Evolutionary conservation across 495 filamentous ascomycete genomes (phyloP), one percentile per base, ranked within the genome.

Genomic region (Penicillium samsonianum): DNA sequence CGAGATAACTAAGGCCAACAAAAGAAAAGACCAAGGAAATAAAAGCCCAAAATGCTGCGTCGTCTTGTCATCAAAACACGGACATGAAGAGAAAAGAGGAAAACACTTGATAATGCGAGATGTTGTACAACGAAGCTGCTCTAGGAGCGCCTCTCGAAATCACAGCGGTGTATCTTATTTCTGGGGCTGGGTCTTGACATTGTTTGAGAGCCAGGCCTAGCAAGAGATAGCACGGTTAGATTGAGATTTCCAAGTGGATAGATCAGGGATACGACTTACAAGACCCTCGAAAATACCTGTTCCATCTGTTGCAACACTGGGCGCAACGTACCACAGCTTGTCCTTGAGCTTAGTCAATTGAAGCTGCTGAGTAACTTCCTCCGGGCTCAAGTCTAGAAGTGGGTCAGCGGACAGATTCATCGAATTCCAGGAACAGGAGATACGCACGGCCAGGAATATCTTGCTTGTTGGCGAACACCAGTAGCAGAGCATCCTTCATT

Each of bases 391-490:
- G 44, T 92, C 93, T 96, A 70, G 5, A 41, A 54, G 17, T 30
- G 43, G 56, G 57, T 70, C 47, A 69, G 64, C 51, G 4, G 45
- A 41, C n/a, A 16, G 37, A 9, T 43, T 11, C 26, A 17, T 26
- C 35, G 22, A 30, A 19, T 19, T 22, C 50, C 14, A 53, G 42
- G 22, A 12, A 22, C 45, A 40, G 41, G 37, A 23, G 40, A 57
- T 22, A 78, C 86, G 49, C 80, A 97, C 93, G 90, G 64, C 88
- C 90, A 37, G 71, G 72, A 50, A 97, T 79, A 82, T 98, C 95
- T 74, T 98, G 94, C 82, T 98, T 98, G 75, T 98, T 98, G 23
- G 95, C 95, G 73, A 98, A 96, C 28, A 98, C 94, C 38, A 98
- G 75, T 50, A 98, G 76, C 62, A 97, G 75, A 23, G 91, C 90